Base-by-base conservation (phyloP, 345 rosid species). In the Pistacia vera region DNA sequence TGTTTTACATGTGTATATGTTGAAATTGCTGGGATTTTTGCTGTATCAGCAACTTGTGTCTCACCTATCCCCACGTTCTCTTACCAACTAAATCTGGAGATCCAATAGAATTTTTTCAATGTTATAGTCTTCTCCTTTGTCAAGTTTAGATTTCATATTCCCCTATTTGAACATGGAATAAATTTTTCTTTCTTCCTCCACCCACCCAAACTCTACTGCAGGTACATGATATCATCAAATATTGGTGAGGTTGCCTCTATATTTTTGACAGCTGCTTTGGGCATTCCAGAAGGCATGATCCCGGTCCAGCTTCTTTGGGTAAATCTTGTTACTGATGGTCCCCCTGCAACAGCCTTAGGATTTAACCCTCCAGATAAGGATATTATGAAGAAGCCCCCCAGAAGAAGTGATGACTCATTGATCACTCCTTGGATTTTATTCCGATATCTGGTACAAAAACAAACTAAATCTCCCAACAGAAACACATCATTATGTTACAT, bases 241-340 rank as follows among this genome's bases (percentile, higher is more conserved):
- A 96, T 96, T 4, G 99, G 99, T 2, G 99, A 96, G 91, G 99
- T 96, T 67, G 97, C 97, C 25, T 96, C 95, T 6, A 96, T 96
- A 77, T 96, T 96, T 77, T 81, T 96, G 77, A 96, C 99, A 2
- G 93, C 99, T 71, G 99, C 99, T 22, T 85, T 96, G 83, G 98
- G 99, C 70, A 96, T 96, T 82, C 99, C 99, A 3, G 99, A 96
- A 81, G 99, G 97, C 75, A 88, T 96, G 98, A 96, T 96, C 44
- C 99, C 98, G 0, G 99, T 96, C 66, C 99, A 96, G 86, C 98
- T 96, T 86, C 92, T 96, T 64, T 96, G 99, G 99, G 99, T 96
- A 35, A 96, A 96, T 83, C 98, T 96, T 33, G 99, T 96, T 25
- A 96, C 99, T 0, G 99, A 96, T 68, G 98, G 99, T 22, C 99